phyloP scores from a whole-genome alignment of 2,329 filamentous ascomycete species.

The Diaporthe eres region DNA sequence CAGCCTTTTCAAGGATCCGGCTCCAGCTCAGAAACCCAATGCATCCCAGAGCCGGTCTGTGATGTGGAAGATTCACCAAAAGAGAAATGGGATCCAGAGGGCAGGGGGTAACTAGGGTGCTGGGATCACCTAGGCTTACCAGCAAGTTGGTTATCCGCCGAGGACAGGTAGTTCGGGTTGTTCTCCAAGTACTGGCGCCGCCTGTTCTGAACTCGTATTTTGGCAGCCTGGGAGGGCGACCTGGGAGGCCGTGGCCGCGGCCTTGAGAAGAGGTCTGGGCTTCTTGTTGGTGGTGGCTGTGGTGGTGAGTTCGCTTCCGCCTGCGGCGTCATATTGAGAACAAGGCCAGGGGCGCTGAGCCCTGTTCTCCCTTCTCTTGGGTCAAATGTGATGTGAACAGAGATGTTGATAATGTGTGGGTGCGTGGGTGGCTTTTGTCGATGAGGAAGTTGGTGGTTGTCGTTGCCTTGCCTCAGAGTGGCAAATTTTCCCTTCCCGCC shows the following conservation, averaged over 20 bases:
- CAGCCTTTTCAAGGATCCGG: neutral
- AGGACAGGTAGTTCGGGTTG: slow-evolving; percentile 79
- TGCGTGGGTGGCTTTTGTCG: neutral
- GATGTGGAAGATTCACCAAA: slow-evolving; percentile 5
- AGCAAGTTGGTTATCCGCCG: slow-evolving; percentile 68
- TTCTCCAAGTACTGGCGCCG: slow-evolving; percentile 81
- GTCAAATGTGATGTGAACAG: neutral
- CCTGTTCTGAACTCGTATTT: slow-evolving; percentile 78
- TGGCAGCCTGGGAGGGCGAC: slow-evolving; percentile 57
- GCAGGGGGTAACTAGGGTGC: neutral
- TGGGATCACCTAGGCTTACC: slow-evolving; percentile 52
- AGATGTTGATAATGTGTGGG: slow-evolving; percentile 9
- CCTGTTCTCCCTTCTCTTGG: neutral
- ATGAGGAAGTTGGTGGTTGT: neutral
- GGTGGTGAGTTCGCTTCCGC: neutral
- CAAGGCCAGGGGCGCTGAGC: neutral
- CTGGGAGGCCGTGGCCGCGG: slow-evolving; percentile 61
- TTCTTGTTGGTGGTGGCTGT: slow-evolving; percentile 15
- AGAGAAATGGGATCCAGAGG: neutral
- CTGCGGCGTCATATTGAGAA: slow-evolving; percentile 17
- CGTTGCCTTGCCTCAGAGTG: slow-evolving; percentile 1
- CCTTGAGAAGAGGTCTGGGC: slow-evolving; percentile 48
- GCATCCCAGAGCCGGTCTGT: neutral
- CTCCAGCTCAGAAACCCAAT: neutral
- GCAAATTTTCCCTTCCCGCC: neutral